Conservation (phyloP, 2,329 filamentous ascomycete genomes). For the Aspergillus brunneoviolaceus region DNA sequence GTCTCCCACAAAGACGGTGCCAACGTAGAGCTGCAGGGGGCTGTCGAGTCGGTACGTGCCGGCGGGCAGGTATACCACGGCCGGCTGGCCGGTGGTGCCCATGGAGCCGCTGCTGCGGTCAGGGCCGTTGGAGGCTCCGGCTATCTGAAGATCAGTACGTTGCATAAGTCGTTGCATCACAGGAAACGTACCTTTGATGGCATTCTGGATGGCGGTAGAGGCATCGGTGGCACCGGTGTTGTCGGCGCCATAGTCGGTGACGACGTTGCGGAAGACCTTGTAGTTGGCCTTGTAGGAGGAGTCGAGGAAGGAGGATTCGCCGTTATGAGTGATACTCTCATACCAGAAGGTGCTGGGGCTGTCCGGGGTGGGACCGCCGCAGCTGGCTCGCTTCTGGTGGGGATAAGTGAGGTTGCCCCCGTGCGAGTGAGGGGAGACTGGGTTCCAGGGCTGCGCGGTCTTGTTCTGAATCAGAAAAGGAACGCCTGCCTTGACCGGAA, state of each 20-base stretch:
- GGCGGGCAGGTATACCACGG: constrained; percentile 31
- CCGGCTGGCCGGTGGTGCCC: constrained; percentile 33
- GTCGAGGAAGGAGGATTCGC: constrained; percentile 28
- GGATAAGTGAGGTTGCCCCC: constrained; percentile 1
- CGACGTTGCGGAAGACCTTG: constrained; percentile 38
- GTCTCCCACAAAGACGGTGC: constrained; percentile 41
- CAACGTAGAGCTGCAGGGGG: constrained; percentile 29
- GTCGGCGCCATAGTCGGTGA: constrained; percentile 34
- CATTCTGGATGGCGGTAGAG: constrained; percentile 29
- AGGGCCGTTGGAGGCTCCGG: constrained; percentile 27
- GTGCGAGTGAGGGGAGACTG: constrained; percentile 9
- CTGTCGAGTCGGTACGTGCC: constrained; percentile 30
- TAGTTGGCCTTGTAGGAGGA: constrained; percentile 29
- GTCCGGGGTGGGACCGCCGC: constrained; percentile 3
- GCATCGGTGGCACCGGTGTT: constrained; percentile 33
- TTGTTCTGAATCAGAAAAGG: constrained; percentile 21
- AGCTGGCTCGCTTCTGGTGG: neutral
- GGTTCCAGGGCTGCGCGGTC: constrained; percentile 20
- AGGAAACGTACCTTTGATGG: constrained; percentile 27
- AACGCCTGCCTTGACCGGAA: constrained; percentile 9
- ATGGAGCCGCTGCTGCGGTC: constrained; percentile 25
- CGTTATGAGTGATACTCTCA: constrained; percentile 30
- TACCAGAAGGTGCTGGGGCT: constrained; percentile 27
- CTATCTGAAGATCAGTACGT: constrained; percentile 8
- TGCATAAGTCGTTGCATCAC: neutral